Evolutionary conservation across 768 basidiomycete genomes (phyloP).

Genomic region (Tricholoma saponaceum): DNA sequence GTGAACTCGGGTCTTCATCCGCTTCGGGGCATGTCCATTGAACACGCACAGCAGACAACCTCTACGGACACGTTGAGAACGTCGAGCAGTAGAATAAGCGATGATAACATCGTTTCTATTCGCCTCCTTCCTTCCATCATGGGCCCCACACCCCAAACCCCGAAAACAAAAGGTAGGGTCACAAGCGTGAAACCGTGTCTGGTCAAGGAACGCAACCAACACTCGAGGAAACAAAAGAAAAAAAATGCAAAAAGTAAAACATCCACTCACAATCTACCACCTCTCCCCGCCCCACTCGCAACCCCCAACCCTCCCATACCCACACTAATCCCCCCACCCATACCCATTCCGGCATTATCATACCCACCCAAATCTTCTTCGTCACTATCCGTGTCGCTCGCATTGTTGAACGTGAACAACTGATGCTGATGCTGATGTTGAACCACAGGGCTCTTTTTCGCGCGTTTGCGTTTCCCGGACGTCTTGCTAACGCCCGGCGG

Average conservation of each 20-base stretch:
- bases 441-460: constrained; percentile 14
- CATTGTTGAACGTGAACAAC: constrained; percentile 15
- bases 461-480: constrained; percentile 20
- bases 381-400: constrained; percentile 36
- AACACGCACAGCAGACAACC: no score
- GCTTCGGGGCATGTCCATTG: no score
- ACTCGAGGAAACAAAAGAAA: not conserved
- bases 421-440: constrained; percentile 6
- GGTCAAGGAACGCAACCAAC: not conserved
- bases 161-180: no score
- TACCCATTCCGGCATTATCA: constrained; percentile 11
- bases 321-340: constrained; percentile 39
- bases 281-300: constrained; percentile 24
- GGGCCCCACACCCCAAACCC: no score
- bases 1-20: not conserved
- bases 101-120: not conserved
- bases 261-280: constrained; percentile 35
- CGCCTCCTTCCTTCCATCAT: not conserved
- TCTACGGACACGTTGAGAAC: no score
- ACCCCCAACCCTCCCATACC: constrained; percentile 44
- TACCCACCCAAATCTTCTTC: constrained; percentile 31
- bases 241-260: constrained; percentile 2
- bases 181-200: no score
- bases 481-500: constrained; percentile 11
- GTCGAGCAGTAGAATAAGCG: not conserved